Conservation (phyloP, 2,329 filamentous ascomycete species). For the Verticillium nonalfalfae region DNA sequence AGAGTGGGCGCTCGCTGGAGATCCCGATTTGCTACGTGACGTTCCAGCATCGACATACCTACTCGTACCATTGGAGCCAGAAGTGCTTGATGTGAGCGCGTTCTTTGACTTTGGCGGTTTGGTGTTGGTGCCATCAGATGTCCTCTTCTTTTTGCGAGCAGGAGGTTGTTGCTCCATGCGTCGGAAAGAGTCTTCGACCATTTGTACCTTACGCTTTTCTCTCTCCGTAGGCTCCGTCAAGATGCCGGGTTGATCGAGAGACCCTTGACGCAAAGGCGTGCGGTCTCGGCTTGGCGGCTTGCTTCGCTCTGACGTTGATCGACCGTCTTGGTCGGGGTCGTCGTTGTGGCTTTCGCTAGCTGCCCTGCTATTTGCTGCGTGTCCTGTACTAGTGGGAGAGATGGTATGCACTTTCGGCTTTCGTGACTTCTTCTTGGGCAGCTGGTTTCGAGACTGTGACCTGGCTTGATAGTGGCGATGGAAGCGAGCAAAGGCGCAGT, state of each 20-base stretch:
- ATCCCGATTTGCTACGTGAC: slow-evolving; percentile 46
- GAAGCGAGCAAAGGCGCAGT: slow-evolving; percentile 60
- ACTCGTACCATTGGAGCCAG: slow-evolving; percentile 8
- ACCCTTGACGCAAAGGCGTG: slow-evolving; percentile 55
- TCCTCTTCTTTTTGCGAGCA: slow-evolving; percentile 55
- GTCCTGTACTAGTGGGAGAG: slow-evolving; percentile 56
- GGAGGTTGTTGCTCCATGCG: slow-evolving; percentile 54
- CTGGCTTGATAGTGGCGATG: slow-evolving; percentile 50
- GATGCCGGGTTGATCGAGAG: slow-evolving; percentile 53
- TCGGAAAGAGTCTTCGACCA: slow-evolving; percentile 58
- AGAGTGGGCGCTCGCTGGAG: slow-evolving; percentile 37
- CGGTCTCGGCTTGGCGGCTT: slow-evolving; percentile 62
- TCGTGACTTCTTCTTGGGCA: slow-evolving; percentile 42
- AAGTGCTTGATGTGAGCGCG: slow-evolving; percentile 11
- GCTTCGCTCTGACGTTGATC: slow-evolving; percentile 45
- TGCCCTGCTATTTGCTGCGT: slow-evolving; percentile 57
- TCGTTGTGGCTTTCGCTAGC: slow-evolving; percentile 56
- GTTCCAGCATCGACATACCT: slow-evolving; percentile 48
- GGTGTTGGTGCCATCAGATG: slow-evolving; percentile 43
- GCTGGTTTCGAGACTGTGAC: slow-evolving; percentile 29
- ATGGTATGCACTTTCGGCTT: slow-evolving; percentile 50
- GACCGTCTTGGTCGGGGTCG: slow-evolving; percentile 46
- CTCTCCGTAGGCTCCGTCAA: slow-evolving; percentile 59
- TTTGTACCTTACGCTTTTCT: slow-evolving; percentile 61
- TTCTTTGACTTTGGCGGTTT: slow-evolving; percentile 19